These are phyloP conservation scores for Cutaneotrichosporon daszewskae DNA, from an alignment of 1,284 basidiomycete species.

Conservation along the genomic window DNA sequence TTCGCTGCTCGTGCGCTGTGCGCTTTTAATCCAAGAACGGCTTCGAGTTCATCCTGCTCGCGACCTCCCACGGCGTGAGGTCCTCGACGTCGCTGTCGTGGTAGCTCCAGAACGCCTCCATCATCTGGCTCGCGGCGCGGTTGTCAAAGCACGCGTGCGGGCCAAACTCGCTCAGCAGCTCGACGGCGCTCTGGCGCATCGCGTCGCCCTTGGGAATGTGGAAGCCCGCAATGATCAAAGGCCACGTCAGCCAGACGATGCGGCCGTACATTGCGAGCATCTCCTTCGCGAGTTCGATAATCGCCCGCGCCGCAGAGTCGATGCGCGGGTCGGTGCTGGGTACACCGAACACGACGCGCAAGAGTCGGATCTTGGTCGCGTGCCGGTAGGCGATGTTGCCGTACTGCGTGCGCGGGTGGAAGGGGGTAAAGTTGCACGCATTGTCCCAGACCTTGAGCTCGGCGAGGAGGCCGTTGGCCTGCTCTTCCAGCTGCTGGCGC, in stretches of 20 bases:
- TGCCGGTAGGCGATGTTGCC: slow-evolving; percentile 41
- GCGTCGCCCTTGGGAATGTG: slow-evolving; percentile 35
- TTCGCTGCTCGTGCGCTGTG: too few species aligned
- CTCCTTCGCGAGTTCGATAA: slow-evolving; percentile 41
- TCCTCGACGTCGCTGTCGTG: slow-evolving; percentile 19
- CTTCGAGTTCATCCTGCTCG: slow-evolving; percentile 18
- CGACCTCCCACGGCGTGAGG: slow-evolving; percentile 22
- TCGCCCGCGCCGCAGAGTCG: slow-evolving; percentile 26
- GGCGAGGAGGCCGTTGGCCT: slow-evolving; percentile 31
- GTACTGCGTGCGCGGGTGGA: slow-evolving; percentile 39
- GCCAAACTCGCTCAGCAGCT: slow-evolving; percentile 39
- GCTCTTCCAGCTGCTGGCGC: slow-evolving; percentile 22
- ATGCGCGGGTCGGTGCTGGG: slow-evolving; percentile 33
- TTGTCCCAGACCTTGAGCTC: slow-evolving; percentile 41
- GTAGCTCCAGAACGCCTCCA: slow-evolving; percentile 30
- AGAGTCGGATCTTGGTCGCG: slow-evolving; percentile 35
- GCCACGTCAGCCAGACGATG: slow-evolving; percentile 44
- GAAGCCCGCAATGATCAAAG: slow-evolving; percentile 40
- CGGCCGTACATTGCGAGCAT: slow-evolving; percentile 36
- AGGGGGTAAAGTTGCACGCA: slow-evolving; percentile 35
- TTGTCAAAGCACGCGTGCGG: slow-evolving; percentile 44
- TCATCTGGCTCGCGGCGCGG: slow-evolving; percentile 24
- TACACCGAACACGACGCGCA: slow-evolving; percentile 36
- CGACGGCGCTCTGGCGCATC: slow-evolving; percentile 27
- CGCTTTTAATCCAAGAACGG: slow-evolving; percentile 25